These are phyloP conservation scores for Mallotus nudiflorus DNA, from an alignment of 345 rosid species.

Conservation along the genomic window DNA sequence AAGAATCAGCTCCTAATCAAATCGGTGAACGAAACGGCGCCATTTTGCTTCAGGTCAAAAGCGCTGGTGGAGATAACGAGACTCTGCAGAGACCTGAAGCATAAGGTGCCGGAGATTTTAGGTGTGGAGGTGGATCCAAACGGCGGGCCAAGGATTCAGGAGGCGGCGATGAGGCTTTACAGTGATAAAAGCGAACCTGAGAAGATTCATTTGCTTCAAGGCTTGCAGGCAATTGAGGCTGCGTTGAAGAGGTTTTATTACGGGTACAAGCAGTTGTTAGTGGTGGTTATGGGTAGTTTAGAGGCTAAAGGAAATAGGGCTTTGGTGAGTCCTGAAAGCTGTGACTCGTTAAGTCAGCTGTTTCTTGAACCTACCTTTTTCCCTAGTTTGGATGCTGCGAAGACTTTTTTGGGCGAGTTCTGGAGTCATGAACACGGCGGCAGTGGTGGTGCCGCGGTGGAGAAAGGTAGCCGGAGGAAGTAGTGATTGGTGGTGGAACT, in stretches of 20 bases:
- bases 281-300: constrained; percentile 80
- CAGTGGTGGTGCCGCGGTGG: background rate
- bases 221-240: constrained; percentile 72
- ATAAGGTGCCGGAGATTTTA: constrained; percentile 66
- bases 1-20: constrained; percentile 58
- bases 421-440: constrained; percentile 44
- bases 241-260: constrained; percentile 79
- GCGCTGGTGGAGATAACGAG: constrained; percentile 64
- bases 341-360: constrained; percentile 75
- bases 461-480: constrained; percentile 12
- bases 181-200: constrained; percentile 34
- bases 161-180: constrained; percentile 89
- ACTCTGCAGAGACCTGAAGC: constrained; percentile 63
- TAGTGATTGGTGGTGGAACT: background rate
- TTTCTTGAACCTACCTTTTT: constrained; percentile 86
- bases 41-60: constrained; percentile 81
- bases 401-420: constrained; percentile 84
- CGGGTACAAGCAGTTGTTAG: constrained; percentile 68
- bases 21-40: constrained; percentile 49
- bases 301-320: constrained; percentile 61
- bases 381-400: constrained; percentile 95
- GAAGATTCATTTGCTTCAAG: constrained; percentile 68
- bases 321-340: constrained; percentile 36
- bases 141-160: constrained; percentile 94
- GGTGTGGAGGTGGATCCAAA: constrained; percentile 88